Conservation (phyloP, 805 yeast species). For the Kodamaea fukazawae region DNA sequence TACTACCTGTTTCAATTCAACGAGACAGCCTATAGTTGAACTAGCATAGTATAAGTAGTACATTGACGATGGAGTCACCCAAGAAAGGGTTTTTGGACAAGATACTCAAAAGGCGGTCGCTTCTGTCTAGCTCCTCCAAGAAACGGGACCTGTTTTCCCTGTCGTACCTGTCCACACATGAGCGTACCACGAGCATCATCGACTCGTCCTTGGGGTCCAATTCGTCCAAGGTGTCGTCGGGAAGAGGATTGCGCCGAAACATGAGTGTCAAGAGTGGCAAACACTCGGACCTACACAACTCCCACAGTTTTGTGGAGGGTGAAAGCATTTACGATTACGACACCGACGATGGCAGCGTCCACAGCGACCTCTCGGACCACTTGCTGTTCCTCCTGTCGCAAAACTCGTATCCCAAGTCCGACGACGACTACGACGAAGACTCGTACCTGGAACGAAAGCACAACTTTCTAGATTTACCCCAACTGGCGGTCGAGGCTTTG, state of each 20-base stretch:
- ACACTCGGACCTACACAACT: not conserved
- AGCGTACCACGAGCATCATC: constrained; percentile 1
- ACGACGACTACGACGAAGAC: constrained; percentile 9
- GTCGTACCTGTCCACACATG: not conserved
- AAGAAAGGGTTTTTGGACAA: constrained; percentile 15
- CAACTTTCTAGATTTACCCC: constrained; percentile 1
- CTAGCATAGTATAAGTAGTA: too few relatives aligned
- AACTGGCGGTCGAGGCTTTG: constrained; percentile 1
- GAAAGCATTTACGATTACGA: constrained; percentile 24
- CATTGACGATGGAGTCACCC: constrained; percentile 2
- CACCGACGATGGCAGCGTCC: constrained; percentile 14
- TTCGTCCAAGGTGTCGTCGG: constrained; percentile 1
- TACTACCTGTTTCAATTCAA: too few relatives aligned
- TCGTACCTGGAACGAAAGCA: constrained; percentile 5
- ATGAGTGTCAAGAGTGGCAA: constrained; percentile 1
- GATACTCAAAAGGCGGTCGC: constrained; percentile 13
- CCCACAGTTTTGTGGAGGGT: constrained; percentile 19
- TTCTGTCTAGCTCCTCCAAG: constrained; percentile 4
- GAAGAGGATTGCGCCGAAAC: constrained; percentile 2
- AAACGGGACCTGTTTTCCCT: not conserved
- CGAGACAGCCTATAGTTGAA: too few relatives aligned
- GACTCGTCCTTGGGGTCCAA: constrained; percentile 1
- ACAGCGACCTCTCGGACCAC: constrained; percentile 12
- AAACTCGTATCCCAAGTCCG: not conserved
- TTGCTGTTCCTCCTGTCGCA: constrained; percentile 3